Evolutionary conservation across 78 protist species (phyloP).

Genomic region (Trichosphaerium sp.): DNA sequence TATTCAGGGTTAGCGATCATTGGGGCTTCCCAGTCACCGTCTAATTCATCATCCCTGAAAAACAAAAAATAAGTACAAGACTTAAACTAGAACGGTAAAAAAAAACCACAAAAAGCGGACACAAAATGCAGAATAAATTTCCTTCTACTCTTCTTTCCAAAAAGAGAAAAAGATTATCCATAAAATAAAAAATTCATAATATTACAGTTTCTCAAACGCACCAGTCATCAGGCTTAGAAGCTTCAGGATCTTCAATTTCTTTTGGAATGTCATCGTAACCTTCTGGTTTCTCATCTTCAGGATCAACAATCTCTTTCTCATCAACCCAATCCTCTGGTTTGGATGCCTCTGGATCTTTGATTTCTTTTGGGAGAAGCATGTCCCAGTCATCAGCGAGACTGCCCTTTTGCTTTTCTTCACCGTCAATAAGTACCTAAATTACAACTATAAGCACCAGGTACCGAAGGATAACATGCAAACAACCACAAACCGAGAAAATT

Average conservation of each 20-base stretch:
- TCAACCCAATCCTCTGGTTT: conserved; percentile 96
- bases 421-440: conserved; percentile 80
- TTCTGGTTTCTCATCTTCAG: conserved; percentile 85
- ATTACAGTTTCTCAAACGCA: no score
- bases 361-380: conserved; percentile 69
- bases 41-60: conserved; percentile 97
- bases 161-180: no score
- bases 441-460: no score
- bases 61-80: no score
- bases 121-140: no score
- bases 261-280: conserved; percentile 76
- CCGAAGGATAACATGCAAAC: no score
- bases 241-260: conserved; percentile 80
- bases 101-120: no score
- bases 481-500: no score
- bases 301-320: conserved; percentile 76
- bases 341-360: conserved; percentile 76
- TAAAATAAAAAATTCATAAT: no score
- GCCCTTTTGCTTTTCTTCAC: conserved; percentile 72
- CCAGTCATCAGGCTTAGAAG: conserved; percentile 95
- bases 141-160: no score
- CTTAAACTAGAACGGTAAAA: no score
- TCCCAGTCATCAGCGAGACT: conserved; percentile 75
- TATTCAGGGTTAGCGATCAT: conserved; percentile 88
- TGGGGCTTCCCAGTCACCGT: conserved; percentile 98